Conservation (phyloP, 176 grass and related monocot genomes). For the Rhynchospora pubera region DNA sequence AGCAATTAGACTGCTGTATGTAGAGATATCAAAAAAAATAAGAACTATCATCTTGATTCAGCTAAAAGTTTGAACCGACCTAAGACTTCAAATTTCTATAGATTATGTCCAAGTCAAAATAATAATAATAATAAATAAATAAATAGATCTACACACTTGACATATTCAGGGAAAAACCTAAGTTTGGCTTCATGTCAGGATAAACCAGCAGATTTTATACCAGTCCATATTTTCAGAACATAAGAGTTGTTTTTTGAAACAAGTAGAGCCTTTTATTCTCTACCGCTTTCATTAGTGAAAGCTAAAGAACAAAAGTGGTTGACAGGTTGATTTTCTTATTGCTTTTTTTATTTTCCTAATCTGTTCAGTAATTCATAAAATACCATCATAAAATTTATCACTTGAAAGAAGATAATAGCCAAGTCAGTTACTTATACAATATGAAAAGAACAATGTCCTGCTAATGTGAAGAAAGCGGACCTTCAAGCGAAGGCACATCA, state of each 20-base stretch:
- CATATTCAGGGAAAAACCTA: neutral
- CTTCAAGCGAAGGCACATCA: conserved; percentile 8
- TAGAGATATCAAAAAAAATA: neutral
- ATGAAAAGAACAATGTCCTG: neutral
- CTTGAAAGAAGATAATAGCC: neutral
- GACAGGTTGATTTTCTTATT: neutral
- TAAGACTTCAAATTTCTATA: neutral
- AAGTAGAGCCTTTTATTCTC: too few relatives aligned
- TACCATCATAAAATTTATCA: too few relatives aligned
- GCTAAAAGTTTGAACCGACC: neutral
- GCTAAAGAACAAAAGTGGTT: neutral
- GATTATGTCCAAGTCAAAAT: neutral
- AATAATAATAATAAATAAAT: too few relatives aligned
- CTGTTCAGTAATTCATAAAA: neutral
- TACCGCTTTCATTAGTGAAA: too few relatives aligned
- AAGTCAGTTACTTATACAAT: neutral
- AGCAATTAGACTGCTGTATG: neutral
- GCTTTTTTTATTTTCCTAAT: neutral
- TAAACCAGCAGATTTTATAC: neutral
- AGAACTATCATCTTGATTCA: neutral
- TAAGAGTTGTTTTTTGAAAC: too few relatives aligned
- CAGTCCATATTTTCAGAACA: neutral
- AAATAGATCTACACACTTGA: neutral
- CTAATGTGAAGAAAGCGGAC: neutral
- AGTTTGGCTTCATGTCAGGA: neutral